Percentiles rank a stretch among this genome's conserved stretches.
phyloP scores from a whole-genome alignment of 345 rosid genomes.

The Eucalyptus lansdowneana region DNA sequence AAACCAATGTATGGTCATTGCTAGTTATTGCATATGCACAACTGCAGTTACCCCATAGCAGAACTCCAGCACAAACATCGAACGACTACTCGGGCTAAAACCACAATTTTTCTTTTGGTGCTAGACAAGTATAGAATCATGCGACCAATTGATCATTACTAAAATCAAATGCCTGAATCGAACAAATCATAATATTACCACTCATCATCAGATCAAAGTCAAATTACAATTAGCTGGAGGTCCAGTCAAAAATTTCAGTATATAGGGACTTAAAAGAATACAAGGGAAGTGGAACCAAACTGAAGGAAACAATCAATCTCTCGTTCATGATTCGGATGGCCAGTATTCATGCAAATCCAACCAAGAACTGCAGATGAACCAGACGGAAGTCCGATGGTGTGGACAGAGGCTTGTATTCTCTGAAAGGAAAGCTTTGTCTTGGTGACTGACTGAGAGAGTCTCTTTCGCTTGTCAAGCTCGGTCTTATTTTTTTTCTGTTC shows the following conservation, averaged over 20 bases:
- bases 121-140: not conserved
- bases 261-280: not conserved
- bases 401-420: not conserved
- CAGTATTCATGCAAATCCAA: not conserved
- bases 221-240: not conserved
- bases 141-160: not conserved
- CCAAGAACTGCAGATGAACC: not conserved
- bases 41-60: not conserved
- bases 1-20: not conserved
- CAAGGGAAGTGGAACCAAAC: not conserved
- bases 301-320: not conserved
- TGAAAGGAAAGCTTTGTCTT: not conserved
- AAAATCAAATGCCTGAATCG: not conserved
- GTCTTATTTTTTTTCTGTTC: not conserved
- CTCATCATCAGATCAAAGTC: not conserved
- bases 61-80: not conserved
- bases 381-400: not conserved
- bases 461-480: not conserved
- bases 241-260: not conserved
- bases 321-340: not conserved
- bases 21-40: not conserved
- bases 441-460: not conserved
- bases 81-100: not conserved
- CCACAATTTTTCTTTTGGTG: not conserved
- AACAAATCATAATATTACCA: not conserved